phyloP scores from a whole-genome alignment of 768 basidiomycete genomes.

The Russula emetica region DNA sequence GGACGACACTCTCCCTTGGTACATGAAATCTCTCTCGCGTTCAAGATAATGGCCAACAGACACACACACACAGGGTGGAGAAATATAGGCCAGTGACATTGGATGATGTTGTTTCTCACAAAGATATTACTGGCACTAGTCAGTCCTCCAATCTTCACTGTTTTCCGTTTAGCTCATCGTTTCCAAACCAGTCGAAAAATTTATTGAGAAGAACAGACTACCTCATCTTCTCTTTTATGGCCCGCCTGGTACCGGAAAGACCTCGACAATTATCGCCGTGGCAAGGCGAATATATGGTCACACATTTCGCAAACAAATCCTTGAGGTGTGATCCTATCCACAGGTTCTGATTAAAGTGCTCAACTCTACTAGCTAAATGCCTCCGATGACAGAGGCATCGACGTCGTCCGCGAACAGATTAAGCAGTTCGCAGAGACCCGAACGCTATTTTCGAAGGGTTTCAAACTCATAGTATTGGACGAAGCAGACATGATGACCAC shows the following conservation, averaged over 20 bases:
- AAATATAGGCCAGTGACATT: conserved; percentile 92
- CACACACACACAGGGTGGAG: conserved; percentile 63
- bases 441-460: conserved; percentile 86
- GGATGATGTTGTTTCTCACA: conserved; percentile 94
- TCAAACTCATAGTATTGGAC: conserved; percentile 96
- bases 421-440: conserved; percentile 97
- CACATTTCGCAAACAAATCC: conserved; percentile 84
- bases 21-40: conserved; percentile 30
- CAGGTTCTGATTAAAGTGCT: conserved; percentile 6
- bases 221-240: conserved; percentile 97
- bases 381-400: conserved; percentile 97
- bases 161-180: not conserved
- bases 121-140: conserved; percentile 95
- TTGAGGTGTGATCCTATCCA: conserved; percentile 58
- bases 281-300: conserved; percentile 90
- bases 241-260: conserved; percentile 97
- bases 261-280: conserved; percentile 93
- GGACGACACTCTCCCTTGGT: conserved; percentile 84
- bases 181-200: conserved; percentile 73
- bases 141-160: conserved; percentile 33
- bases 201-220: conserved; percentile 90
- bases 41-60: conserved; percentile 14
- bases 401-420: conserved; percentile 97
- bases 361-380: conserved; percentile 72
- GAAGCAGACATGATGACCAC: conserved; percentile 99